Conservation (phyloP, 495 filamentous ascomycete genomes). For the Aspergillus ostianus region DNA sequence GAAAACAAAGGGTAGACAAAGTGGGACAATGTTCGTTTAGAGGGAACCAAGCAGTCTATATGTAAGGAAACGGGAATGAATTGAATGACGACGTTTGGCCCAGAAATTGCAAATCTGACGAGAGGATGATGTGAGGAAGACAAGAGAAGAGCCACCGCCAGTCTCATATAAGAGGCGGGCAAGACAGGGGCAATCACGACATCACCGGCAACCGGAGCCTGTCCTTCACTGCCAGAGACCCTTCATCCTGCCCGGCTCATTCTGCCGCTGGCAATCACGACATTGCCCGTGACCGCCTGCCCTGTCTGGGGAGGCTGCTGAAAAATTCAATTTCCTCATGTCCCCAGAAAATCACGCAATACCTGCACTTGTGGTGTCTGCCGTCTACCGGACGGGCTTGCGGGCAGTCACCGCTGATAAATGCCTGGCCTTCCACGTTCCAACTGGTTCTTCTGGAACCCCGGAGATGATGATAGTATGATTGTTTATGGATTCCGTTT, state of each 20-base stretch:
- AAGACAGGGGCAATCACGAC: conserved; percentile 37
- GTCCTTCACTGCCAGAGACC: conserved; percentile 28
- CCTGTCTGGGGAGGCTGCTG: conserved; percentile 15
- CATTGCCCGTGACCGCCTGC: conserved; percentile 38
- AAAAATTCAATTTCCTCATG: conserved; percentile 29
- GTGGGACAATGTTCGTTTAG: conserved; percentile 5
- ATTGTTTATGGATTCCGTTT: neutral
- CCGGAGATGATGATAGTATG: conserved; percentile 12
- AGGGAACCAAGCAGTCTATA: neutral
- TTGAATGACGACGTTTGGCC: conserved; percentile 2
- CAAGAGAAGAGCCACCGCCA: conserved; percentile 24
- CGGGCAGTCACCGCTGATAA: conserved; percentile 24
- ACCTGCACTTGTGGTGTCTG: conserved; percentile 30
- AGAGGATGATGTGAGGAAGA: conserved; percentile 14
- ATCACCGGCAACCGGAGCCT: conserved; percentile 25
- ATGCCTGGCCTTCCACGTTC: conserved; percentile 14
- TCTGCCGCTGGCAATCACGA: conserved; percentile 39
- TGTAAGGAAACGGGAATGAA: neutral
- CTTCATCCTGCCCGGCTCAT: conserved; percentile 26
- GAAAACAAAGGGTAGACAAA: conserved; percentile 6
- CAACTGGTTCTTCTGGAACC: conserved; percentile 12
- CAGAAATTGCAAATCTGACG: conserved; percentile 9
- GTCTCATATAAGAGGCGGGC: conserved; percentile 31
- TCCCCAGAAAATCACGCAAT: conserved; percentile 41
- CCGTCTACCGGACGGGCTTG: conserved; percentile 16